Percentiles rank a stretch among this genome's conserved stretches.
Conservation (phyloP, 140 eudicot species). For the Anethum foeniculum region DNA sequence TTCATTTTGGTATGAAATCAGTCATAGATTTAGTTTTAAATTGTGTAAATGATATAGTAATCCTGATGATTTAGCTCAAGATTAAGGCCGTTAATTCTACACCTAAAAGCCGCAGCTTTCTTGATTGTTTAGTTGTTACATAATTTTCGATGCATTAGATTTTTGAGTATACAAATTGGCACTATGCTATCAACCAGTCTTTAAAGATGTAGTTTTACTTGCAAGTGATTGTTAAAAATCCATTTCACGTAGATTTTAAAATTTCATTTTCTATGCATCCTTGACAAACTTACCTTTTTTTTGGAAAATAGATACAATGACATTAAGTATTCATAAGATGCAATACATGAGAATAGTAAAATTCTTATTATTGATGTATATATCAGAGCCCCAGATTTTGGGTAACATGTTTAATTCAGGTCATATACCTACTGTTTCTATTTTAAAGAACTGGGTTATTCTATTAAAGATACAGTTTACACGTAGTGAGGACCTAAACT, state of each 20-base stretch:
- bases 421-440: background rate
- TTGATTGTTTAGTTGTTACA: background rate
- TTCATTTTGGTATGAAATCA: background rate
- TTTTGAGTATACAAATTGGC: background rate
- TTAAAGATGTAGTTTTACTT: background rate
- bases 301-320: background rate
- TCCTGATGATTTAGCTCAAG: background rate
- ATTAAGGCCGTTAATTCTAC: background rate
- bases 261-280: background rate
- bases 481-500: background rate
- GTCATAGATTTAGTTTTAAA: background rate
- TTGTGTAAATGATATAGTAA: background rate
- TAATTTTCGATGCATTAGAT: background rate
- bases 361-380: background rate
- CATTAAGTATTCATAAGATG: background rate
- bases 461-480: background rate
- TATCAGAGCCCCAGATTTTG: background rate
- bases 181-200: background rate
- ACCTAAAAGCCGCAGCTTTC: background rate
- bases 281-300: background rate
- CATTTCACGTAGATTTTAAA: background rate
- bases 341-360: background rate
- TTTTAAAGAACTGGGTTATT: background rate
- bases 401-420: background rate
- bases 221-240: background rate